Evolutionary conservation across 495 filamentous ascomycete species (phyloP), one percentile per base, ranked within the genome.

Genomic region (Alectoria sarmentosa): DNA sequence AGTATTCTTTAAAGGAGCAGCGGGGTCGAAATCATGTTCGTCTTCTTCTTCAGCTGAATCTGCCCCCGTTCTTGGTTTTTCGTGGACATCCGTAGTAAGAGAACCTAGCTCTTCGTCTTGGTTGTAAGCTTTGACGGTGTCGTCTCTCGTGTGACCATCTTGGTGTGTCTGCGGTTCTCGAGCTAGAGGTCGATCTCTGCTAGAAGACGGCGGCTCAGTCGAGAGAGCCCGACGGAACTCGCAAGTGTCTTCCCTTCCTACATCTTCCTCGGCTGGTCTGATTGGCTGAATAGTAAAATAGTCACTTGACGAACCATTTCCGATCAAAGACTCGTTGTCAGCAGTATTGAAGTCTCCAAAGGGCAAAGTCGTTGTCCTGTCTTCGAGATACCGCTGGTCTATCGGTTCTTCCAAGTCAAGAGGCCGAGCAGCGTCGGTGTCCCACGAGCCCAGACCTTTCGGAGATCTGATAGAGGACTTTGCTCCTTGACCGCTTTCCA

Each of bases 221-320:
- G 42, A 52, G n/a, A 49, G 30, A 21, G 37, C 21, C 41, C 23
- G n/a, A 49, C 44, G 30, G 28, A 10, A 34, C 21, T 59, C 41
- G n/a, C 48, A n/a, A 42, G 14, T 49, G 37, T 59, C 37, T 28
- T 34, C 42, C 19, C 39, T 32, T 10, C 23, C 32, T 26, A 66
- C 60, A 55, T 69, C 67, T 56, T 66, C 60, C 57, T 69, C 67
- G 4, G 63, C 63, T 39, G 49, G 46, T 55, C 49, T 56, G 21
- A 37, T 58, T 13, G 63, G 63, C 55, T 63, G 58, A 10, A 69
- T 69, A 42, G 41, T 32, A 38, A 63, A 69, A 15, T 69, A 69
- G 63, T 69, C 67, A 32, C 11, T 39, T 23, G 37, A 58, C 23
- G 41, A 6, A 58, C n/a, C 62, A 36, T 49, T 26, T 26, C 54